Base-by-base conservation (phyloP, 352 stramenopile genomes). In the Lagenidium giganteum region DNA sequence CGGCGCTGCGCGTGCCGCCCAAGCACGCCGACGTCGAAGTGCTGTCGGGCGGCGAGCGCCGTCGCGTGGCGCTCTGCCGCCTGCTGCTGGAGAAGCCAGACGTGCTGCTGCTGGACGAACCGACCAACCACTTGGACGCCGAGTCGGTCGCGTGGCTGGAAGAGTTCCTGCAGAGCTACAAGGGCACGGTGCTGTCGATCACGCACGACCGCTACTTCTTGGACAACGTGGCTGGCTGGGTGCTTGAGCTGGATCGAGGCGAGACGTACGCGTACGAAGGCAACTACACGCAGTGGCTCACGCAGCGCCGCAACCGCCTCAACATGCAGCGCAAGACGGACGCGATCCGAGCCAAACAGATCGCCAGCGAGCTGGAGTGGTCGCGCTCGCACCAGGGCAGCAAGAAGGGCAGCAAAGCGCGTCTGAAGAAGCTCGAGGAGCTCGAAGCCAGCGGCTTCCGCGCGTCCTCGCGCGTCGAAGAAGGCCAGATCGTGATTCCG, bases 181-280 rank as follows among this genome's bases (percentile, higher is more conserved):
- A 86, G 34, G 93, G 96, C 46, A 99, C 96, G 0, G 94, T 99
- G 43, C 81, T 99, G 17, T 97, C 91, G 23, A 98, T 99, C 56
- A 99, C 96, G 20, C 96, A 99, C 75, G 96, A 99, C 63, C 79
- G 96, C 17, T 98, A 99, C 67, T 99, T 99, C 58, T 53, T 99
- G 21, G 95, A 99, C 56, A 98, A 98, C 56, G 95, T 98, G 5
- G 92, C 93, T 7, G 76, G 93, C 20, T 98, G 96, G 93, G 98
- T 99, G 49, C 64, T 99, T 3, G 95, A 99, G 59, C 71, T 99
- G 2, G 95, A 99, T 62, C 79, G 93, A 38, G 95, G 96, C 16
- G 72, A 97, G 53, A 97, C 93, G n/a, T 96, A 97, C 66, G 93
- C 93, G 28, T 98, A 98, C 69, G 90, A 98, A 70, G 96, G 96